Percentiles rank a stretch among this genome's conserved stretches.
Conservation (phyloP, 2,329 filamentous ascomycete genomes). For the Escovopsis weberi region DNA sequence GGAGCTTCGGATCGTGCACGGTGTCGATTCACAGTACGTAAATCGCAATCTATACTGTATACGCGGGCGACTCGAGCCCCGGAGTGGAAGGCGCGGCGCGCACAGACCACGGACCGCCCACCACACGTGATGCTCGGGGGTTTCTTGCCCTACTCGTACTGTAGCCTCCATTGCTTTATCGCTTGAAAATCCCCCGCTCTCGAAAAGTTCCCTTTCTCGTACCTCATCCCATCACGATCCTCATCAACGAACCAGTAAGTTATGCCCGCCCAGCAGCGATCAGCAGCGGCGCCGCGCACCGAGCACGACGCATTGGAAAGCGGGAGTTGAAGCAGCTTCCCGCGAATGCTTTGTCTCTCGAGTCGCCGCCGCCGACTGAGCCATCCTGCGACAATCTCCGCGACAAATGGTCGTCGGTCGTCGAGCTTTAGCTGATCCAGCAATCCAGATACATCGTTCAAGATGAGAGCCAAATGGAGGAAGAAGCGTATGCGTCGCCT, state of each 20-base stretch:
- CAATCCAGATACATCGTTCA: conserved; percentile 27
- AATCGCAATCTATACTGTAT: neutral
- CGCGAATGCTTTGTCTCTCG: too few relatives aligned
- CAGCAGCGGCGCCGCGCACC: neutral
- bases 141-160: conserved; percentile 25
- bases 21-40: neutral
- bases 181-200: conserved; percentile 16
- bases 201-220: conserved; percentile 14
- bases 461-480: conserved; percentile 96
- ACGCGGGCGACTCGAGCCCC: neutral
- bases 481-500: conserved; percentile 99
- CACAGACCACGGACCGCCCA: neutral
- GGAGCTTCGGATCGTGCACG: neutral
- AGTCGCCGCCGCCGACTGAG: too few relatives aligned
- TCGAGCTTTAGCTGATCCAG: conserved; percentile 4
- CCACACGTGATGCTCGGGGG: conserved; percentile 21
- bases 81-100: neutral
- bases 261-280: conserved; percentile 1
- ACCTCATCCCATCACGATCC: conserved; percentile 30
- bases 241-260: conserved; percentile 30
- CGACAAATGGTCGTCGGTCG: too few relatives aligned
- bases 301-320: conserved; percentile 1
- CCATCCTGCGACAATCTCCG: too few relatives aligned
- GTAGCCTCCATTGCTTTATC: conserved; percentile 17
- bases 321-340: neutral